Evolutionary conservation across 257 asterid genomes (phyloP).

Genomic region (Gentiana macrophylla): DNA sequence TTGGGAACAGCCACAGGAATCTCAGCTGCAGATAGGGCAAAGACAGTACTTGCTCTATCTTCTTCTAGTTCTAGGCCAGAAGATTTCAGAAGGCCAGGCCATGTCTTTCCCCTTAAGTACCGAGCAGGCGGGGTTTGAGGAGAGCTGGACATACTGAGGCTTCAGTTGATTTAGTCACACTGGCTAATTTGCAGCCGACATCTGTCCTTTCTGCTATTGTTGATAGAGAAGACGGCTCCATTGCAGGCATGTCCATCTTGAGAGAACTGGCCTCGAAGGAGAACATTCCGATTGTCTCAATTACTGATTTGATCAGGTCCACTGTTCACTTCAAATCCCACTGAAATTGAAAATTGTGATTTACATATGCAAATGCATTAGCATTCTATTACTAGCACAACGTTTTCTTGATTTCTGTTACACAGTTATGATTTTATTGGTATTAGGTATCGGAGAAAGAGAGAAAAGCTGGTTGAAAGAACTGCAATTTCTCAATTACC

Average conservation of each 20-base stretch:
- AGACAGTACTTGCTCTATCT: slow-evolving; percentile 57
- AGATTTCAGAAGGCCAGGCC: slow-evolving; percentile 81
- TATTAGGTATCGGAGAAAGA: slow-evolving; percentile 66
- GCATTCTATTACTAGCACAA: not conserved
- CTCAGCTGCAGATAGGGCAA: slow-evolving; percentile 73
- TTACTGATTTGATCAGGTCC: slow-evolving; percentile 71
- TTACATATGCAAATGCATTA: too few relatives aligned
- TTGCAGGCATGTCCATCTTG: slow-evolving; percentile 38
- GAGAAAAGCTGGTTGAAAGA: slow-evolving; percentile 67
- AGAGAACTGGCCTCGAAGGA: slow-evolving; percentile 40
- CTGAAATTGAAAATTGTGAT: too few relatives aligned
- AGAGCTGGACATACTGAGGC: slow-evolving; percentile 87
- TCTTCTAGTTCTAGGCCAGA: slow-evolving; percentile 52
- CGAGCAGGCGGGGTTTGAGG: slow-evolving; percentile 68
- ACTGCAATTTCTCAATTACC: slow-evolving; percentile 52
- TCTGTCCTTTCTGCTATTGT: slow-evolving; percentile 61
- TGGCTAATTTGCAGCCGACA: slow-evolving; percentile 50
- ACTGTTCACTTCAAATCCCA: not conserved
- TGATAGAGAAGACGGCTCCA: slow-evolving; percentile 55
- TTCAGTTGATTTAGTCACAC: slow-evolving; percentile 53
- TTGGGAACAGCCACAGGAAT: slow-evolving; percentile 63
- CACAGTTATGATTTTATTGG: not conserved
- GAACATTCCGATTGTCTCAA: slow-evolving; percentile 53
- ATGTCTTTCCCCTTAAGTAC: slow-evolving; percentile 76
- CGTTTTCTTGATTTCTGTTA: not conserved